Conservation (phyloP, 2,329 filamentous ascomycete genomes). For the Pseudopyrenochaeta lycopersici region DNA sequence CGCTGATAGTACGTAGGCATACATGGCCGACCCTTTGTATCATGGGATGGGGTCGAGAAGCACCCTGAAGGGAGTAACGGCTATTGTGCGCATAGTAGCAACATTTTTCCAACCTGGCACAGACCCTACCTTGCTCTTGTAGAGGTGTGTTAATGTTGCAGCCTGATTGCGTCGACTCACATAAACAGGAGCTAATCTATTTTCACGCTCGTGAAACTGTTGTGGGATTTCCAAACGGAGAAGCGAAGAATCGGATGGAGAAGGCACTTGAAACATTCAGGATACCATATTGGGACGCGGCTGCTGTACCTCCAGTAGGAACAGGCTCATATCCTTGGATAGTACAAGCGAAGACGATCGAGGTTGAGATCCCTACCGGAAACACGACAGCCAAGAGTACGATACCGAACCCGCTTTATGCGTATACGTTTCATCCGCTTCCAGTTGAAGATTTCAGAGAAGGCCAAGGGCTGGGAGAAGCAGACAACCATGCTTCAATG, state of each 20-base stretch:
- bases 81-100: conserved; percentile 80
- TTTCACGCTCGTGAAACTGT: conserved; percentile 35
- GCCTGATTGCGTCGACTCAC: conserved; percentile 26
- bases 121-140: conserved; percentile 73
- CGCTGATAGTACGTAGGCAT: conserved; percentile 65
- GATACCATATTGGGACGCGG: conserved; percentile 59
- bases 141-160: conserved; percentile 57
- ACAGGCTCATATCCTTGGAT: conserved; percentile 47
- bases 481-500: background rate
- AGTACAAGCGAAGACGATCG: conserved; percentile 44
- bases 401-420: too few species aligned
- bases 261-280: conserved; percentile 49
- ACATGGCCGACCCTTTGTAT: conserved; percentile 74
- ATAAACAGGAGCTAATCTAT: too few species aligned
- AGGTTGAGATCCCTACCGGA: conserved; percentile 42
- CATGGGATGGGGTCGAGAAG: conserved; percentile 63
- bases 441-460: too few species aligned
- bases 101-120: conserved; percentile 84
- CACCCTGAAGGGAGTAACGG: conserved; percentile 64
- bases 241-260: conserved; percentile 47
- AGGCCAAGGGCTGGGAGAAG: too few species aligned
- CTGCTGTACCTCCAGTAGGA: conserved; percentile 45
- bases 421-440: too few species aligned
- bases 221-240: conserved; percentile 50
- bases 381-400: conserved; percentile 1